phyloP scores from a whole-genome alignment of 306 rosid genomes.

The Medicago lupulina region DNA sequence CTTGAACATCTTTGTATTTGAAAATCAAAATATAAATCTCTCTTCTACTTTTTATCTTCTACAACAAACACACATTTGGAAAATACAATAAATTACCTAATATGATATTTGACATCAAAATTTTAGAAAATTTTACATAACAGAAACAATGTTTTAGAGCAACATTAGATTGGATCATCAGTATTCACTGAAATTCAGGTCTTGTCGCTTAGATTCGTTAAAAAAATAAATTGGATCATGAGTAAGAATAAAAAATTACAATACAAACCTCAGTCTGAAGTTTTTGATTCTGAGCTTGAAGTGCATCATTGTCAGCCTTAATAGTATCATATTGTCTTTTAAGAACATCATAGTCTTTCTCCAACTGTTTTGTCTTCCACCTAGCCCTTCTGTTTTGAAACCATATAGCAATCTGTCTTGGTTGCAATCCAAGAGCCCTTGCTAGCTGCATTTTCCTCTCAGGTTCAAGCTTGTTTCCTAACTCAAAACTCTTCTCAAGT shows the following conservation, averaged over 20 bases:
- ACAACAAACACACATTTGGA: too few species aligned
- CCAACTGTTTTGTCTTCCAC: constrained; percentile 95
- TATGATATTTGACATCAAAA: too few species aligned
- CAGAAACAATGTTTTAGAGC: not conserved
- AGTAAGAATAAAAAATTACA: not conserved
- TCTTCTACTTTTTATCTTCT: too few species aligned
- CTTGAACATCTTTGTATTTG: not conserved
- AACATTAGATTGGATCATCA: not conserved
- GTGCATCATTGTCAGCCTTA: constrained; percentile 79
- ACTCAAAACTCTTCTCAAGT: constrained; percentile 93
- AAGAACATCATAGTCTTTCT: constrained; percentile 86
- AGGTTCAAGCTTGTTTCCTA: constrained; percentile 94
- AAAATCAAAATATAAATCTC: not conserved
- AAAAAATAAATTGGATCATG: not conserved
- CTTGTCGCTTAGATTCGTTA: not conserved
- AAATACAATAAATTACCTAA: too few species aligned
- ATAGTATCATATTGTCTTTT: constrained; percentile 76
- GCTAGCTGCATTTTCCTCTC: constrained; percentile 97
- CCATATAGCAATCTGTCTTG: constrained; percentile 94
- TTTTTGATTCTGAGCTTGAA: constrained; percentile 78
- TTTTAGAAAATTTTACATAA: not conserved
- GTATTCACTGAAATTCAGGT: not conserved
- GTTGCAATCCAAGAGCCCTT: constrained; percentile 86
- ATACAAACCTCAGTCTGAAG: constrained; percentile 80
- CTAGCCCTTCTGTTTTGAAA: constrained; percentile 95